Evolutionary conservation across 345 rosid genomes (phyloP), one percentile per base, ranked within the genome.

Genomic region (Dovyalis caffra): DNA sequence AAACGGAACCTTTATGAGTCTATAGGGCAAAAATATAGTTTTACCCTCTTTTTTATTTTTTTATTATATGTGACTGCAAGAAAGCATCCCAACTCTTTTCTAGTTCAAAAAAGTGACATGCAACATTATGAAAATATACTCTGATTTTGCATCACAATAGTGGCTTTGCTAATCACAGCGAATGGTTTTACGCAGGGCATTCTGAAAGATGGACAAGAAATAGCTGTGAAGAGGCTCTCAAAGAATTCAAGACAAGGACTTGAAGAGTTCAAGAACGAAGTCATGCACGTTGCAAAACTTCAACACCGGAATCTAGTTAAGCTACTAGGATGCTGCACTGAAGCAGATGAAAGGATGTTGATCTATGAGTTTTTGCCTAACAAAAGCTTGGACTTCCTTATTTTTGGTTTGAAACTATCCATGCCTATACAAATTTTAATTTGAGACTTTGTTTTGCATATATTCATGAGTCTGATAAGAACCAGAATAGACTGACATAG

Each of bases 361-460:
- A 68, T 68, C 53, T 68, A 68, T 29, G 71, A 68, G 28, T 68
- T 40, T 20, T 25, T 68, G 71, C 25, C 60, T 12, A 68, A 68
- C 31, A 45, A 12, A 43, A 68, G 71, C 58, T 45, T 68, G 60
- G 35, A 68, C 21, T 14, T 15, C 33, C 15, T 40, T 5, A 45
- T 68, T 49, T 38, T 68, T 16, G 71, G 68, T 65, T 3, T 15
- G 68, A 4, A 2, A 6, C 43, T 32, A n/a, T 18, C 67, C 0
- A 7, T 5, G 14, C 31, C n/a, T 18, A 61, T 8, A 14, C 5
- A 32, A 65, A 3, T 34, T 29, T 65, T 65, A 32, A 5, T 6
- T 33, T 35, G 21, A 8, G 5, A 7, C 35, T 10, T 33, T 6
- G 0, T 14, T 9, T 34, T 8, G 1, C n/a, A 6, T 51, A 6